These are phyloP conservation scores for Tolypocladium cylindrosporum DNA, from an alignment of 2,329 filamentous ascomycete species.

Conservation along the genomic window DNA sequence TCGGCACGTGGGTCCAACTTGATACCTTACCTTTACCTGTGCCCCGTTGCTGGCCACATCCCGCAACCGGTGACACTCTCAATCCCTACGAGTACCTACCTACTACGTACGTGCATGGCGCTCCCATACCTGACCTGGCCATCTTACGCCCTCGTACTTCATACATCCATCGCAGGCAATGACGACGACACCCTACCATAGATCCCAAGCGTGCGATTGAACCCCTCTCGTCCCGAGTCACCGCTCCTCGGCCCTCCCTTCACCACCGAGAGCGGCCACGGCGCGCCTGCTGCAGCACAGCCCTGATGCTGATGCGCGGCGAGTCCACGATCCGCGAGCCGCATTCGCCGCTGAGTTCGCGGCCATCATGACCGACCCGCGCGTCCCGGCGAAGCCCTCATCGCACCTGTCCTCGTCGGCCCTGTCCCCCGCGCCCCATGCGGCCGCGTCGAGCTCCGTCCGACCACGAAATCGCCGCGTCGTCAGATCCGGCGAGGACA, in stretches of 20 bases:
- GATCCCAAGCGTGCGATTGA: background rate
- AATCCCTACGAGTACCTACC: background rate
- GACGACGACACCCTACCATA: background rate
- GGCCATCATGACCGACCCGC: slow-evolving; percentile 26
- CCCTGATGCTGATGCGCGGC: slow-evolving; percentile 22
- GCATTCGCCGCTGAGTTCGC: slow-evolving; percentile 20
- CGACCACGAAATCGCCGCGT: slow-evolving; percentile 43
- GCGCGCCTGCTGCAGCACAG: background rate
- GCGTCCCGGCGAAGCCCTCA: slow-evolving; percentile 17
- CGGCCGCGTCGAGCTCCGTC: slow-evolving; percentile 27
- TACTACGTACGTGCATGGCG: background rate
- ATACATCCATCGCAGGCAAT: background rate
- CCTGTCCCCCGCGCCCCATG: slow-evolving; percentile 29
- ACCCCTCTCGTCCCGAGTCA: background rate
- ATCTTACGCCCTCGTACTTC: background rate
- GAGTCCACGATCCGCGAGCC: slow-evolving; percentile 14
- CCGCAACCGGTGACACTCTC: background rate
- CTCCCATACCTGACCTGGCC: background rate
- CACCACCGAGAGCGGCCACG: background rate
- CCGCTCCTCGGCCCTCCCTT: background rate
- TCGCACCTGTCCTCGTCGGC: slow-evolving; percentile 36
- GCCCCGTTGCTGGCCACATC: background rate
- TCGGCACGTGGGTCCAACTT: background rate
- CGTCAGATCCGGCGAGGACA: slow-evolving; percentile 19
- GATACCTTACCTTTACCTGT: background rate